These are phyloP conservation scores for Vitellaria paradoxa DNA, from an alignment of 179 eudicot genomes.

Conservation along the genomic window DNA sequence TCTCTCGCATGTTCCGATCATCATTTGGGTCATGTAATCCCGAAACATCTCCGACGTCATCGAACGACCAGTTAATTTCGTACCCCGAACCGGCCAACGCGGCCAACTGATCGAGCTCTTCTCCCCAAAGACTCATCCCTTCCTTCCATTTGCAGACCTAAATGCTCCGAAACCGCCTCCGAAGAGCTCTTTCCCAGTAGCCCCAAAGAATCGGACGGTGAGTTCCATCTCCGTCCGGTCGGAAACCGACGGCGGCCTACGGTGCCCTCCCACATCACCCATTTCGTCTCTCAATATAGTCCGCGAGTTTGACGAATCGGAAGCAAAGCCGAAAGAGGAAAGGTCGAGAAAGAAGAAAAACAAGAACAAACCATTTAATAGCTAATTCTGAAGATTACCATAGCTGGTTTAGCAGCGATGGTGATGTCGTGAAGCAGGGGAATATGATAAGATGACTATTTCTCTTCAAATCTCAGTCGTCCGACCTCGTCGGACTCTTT, in stretches of 20 bases:
- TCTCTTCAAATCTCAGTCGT: conserved; percentile 45
- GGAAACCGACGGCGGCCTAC: background rate
- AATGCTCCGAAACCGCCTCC: background rate
- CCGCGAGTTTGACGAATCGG: background rate
- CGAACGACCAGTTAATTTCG: conserved; percentile 6
- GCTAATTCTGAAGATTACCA: conserved; percentile 34
- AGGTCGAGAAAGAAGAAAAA: background rate
- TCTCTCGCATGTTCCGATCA: conserved; percentile 30
- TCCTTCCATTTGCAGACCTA: conserved; percentile 15
- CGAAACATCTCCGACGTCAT: conserved; percentile 18
- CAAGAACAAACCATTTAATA: conserved; percentile 8
- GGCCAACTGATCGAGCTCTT: conserved; percentile 32
- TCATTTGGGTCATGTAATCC: conserved; percentile 26
- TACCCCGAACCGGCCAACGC: conserved; percentile 20
- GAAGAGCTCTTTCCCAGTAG: background rate
- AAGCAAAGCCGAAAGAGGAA: background rate
- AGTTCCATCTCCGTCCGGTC: background rate
- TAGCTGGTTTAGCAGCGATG: conserved; percentile 36
- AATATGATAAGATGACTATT: conserved; percentile 31
- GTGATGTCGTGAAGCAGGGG: conserved; percentile 17
- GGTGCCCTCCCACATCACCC: conserved; percentile 14
- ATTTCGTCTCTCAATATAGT: background rate
- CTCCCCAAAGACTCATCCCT: conserved; percentile 29
- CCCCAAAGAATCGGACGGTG: background rate
- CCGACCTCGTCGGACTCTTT: conserved; percentile 32